These are phyloP conservation scores for Spathaspora hagerdaliae DNA, from an alignment of 805 yeast species.

Conservation along the genomic window DNA sequence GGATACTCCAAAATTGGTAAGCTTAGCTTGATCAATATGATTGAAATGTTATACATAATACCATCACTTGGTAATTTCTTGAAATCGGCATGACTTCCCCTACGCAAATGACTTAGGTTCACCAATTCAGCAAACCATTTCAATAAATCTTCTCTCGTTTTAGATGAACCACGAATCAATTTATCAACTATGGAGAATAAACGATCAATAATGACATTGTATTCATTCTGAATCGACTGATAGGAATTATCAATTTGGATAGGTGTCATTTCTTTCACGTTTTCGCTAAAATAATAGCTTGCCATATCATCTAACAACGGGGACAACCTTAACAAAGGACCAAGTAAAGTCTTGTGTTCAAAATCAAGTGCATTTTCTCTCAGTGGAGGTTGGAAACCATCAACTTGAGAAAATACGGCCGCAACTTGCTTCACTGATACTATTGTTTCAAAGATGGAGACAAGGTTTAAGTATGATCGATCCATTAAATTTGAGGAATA, in stretches of 20 bases:
- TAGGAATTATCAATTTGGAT: conserved; percentile 47
- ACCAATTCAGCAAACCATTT: conserved; percentile 68
- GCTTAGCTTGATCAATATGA: conserved; percentile 65
- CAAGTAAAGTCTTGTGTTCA: conserved; percentile 65
- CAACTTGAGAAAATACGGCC: conserved; percentile 50
- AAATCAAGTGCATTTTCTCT: conserved; percentile 43
- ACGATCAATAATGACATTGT: conserved; percentile 53
- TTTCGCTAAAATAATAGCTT: conserved; percentile 37
- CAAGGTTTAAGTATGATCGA: conserved; percentile 47
- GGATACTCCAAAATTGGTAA: conserved; percentile 76
- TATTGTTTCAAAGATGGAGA: conserved; percentile 55
- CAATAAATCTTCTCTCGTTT: conserved; percentile 61
- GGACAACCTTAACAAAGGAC: conserved; percentile 72
- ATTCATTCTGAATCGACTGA: conserved; percentile 63
- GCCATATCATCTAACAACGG: conserved; percentile 60
- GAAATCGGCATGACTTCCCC: conserved; percentile 77
- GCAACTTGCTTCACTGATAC: conserved; percentile 62
- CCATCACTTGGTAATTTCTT: conserved; percentile 70
- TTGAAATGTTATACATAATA: conserved; percentile 71
- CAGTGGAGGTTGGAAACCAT: conserved; percentile 48
- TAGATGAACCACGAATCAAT: conserved; percentile 67
- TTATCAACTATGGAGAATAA: conserved; percentile 68
- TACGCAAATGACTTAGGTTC: conserved; percentile 81
- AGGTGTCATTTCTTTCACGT: conserved; percentile 16
- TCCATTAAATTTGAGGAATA: conserved; percentile 43